These are phyloP conservation scores for Dalechampia spathulata DNA, from an alignment of 441 rosid species.

Conservation along the genomic window DNA sequence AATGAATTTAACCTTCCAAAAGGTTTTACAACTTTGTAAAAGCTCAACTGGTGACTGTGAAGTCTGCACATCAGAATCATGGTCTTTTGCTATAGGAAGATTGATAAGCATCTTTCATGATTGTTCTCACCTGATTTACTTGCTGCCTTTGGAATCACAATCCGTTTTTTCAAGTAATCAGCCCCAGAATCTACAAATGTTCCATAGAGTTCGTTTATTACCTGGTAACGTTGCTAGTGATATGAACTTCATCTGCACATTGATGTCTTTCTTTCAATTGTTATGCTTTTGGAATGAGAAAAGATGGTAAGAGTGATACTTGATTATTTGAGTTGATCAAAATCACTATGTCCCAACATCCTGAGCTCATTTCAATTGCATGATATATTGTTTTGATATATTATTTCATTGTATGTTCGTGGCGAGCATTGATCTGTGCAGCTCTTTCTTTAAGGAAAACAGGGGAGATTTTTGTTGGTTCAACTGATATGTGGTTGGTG, in stretches of 20 bases:
- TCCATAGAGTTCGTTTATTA: background rate
- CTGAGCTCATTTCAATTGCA: background rate
- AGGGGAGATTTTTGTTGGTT: conserved; percentile 9
- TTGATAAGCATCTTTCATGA: background rate
- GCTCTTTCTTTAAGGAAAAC: background rate
- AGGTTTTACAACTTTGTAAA: no score
- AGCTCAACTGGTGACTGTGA: no score
- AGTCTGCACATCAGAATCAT: no score
- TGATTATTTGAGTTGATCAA: background rate
- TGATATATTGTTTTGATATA: background rate
- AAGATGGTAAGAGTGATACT: background rate
- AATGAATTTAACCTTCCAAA: no score
- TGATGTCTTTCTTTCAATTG: background rate
- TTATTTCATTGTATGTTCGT: background rate
- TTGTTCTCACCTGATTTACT: background rate
- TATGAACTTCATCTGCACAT: background rate
- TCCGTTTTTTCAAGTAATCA: background rate
- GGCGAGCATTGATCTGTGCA: background rate
- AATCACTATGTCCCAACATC: background rate
- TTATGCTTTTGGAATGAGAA: conserved; percentile 1
- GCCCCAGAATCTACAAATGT: background rate
- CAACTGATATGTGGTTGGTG: conserved; percentile 14
- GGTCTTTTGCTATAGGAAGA: background rate
- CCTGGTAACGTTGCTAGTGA: background rate
- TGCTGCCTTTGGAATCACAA: background rate